Percentiles rank a stretch among this genome's conserved stretches.
Conservation (phyloP, 176 grass and related monocot species). For the Pharus latifolius region DNA sequence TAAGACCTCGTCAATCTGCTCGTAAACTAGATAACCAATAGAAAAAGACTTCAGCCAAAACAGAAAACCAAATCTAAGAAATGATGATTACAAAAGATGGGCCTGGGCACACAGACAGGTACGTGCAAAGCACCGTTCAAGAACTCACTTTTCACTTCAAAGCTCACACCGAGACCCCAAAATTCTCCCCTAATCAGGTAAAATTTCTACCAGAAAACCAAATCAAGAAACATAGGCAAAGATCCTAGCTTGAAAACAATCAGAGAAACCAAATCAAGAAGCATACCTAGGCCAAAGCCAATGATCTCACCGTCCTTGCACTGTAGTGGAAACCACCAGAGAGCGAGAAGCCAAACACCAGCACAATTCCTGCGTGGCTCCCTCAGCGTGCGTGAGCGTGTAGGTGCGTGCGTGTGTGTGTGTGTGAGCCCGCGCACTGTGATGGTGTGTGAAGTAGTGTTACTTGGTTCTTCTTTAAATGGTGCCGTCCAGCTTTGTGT, state of each 20-base stretch:
- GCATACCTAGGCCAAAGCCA: constrained; percentile 15
- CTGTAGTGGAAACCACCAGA: neutral
- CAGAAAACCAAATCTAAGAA: constrained; percentile 43
- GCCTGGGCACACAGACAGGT: neutral
- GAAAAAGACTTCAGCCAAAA: constrained; percentile 21
- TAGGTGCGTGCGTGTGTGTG: neutral
- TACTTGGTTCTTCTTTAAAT: constrained; percentile 36
- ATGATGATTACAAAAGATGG: constrained; percentile 44
- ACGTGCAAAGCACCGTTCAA: constrained; percentile 15
- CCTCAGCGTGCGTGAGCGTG: too few species aligned
- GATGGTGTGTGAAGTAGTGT: constrained; percentile 24
- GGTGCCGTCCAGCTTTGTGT: constrained; percentile 54
- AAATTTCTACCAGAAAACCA: neutral
- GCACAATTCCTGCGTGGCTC: constrained; percentile 7
- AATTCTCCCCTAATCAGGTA: neutral
- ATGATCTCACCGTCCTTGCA: neutral
- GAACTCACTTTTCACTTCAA: constrained; percentile 23
- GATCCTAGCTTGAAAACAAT: neutral
- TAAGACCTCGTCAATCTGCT: neutral
- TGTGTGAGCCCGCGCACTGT: neutral
- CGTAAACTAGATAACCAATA: neutral
- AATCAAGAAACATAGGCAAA: neutral
- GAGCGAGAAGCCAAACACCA: neutral
- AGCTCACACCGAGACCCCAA: neutral
- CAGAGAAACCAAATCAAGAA: neutral